Evolutionary conservation across 164 flowering plant genomes (phyloP), one percentile per base, ranked within the genome.

Genomic region (Chimonanthus praecox): DNA sequence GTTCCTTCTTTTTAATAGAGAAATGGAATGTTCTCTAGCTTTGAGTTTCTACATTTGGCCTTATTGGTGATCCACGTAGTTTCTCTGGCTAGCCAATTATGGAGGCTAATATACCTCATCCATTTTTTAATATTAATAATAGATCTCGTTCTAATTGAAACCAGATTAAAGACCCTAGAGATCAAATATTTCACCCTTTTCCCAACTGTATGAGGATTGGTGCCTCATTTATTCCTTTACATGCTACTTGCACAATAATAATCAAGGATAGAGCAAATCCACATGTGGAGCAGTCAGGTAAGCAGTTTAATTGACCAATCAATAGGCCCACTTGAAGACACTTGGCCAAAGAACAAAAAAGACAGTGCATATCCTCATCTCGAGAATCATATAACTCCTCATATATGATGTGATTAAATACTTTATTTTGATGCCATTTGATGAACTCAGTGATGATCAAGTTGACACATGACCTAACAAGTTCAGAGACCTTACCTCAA

Each of bases 401-500:
- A 46, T 44, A 4, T 45, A 11, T 66, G 44, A 13, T 66, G 68
- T 6, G 45, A 66, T 43, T 18, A 66, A 66, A 66, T 45, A 13
- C 9, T 66, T 66, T 66, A 5, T 11, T 33, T 7, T 44, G 15
- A 66, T 13, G 47, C 4, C 47, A 66, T 66, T 48, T 43, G 49
- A 66, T 49, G 3, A 68, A 47, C 15, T 16, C 15, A 47, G 5
- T 11, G 16, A 68, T 1, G n/a, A n/a, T n/a, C 47, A 68, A 3
- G 15, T 3, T 66, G 48, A 5, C 33, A 21, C 58, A 67, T 6
- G 9, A 58, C 64, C 69, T 66, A 66, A 3, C 47, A 15, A 49
- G 20, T n/a, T 7, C 73, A 46, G 44, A 20, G 49, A 69, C 18
- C 71, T 76, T 67, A 88, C 94, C 87, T 89, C 94, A 72, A 82